These are phyloP conservation scores for Fragosphaeria purpurea DNA, from an alignment of 2,329 filamentous ascomycete genomes.

Conservation along the genomic window DNA sequence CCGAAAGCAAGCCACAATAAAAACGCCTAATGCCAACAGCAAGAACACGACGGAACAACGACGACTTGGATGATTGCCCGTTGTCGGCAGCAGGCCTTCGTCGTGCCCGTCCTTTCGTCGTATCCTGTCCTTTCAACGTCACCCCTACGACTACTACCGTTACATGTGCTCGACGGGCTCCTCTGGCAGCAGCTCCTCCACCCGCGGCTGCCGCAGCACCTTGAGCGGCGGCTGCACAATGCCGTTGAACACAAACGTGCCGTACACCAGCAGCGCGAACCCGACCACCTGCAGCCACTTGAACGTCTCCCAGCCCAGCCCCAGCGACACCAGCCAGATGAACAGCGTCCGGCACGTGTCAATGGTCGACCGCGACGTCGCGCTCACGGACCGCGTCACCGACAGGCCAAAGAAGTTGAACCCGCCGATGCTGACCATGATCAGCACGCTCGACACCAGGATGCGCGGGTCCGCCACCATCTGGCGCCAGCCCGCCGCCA, in stretches of 20 bases:
- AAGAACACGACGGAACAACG: no score
- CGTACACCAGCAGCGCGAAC: slow-evolving; percentile 85
- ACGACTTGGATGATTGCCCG: no score
- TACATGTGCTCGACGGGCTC: slow-evolving; percentile 67
- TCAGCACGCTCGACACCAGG: slow-evolving; percentile 68
- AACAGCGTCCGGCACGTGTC: slow-evolving; percentile 96
- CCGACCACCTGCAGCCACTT: slow-evolving; percentile 92
- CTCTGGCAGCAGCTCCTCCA: slow-evolving; percentile 64
- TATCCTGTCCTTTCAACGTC: no score
- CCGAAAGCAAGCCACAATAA: no score
- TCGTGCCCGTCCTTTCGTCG: no score
- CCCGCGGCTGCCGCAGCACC: slow-evolving; percentile 36
- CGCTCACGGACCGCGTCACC: slow-evolving; percentile 80
- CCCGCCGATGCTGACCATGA: slow-evolving; percentile 98
- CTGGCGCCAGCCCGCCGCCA: slow-evolving; percentile 73
- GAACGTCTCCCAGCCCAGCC: slow-evolving; percentile 92
- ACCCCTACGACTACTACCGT: background rate
- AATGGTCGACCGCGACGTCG: slow-evolving; percentile 89
- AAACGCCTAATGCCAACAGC: no score
- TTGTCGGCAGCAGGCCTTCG: no score
- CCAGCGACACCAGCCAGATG: slow-evolving; percentile 93
- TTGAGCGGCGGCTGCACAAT: slow-evolving; percentile 71
- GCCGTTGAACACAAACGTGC: slow-evolving; percentile 94
- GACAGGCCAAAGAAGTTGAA: slow-evolving; percentile 99
- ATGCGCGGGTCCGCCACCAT: slow-evolving; percentile 64